Evolutionary conservation across 352 stramenopile species (phyloP), one percentile per base, ranked within the genome.

Genomic region (Phytophthora niederhauseri): DNA sequence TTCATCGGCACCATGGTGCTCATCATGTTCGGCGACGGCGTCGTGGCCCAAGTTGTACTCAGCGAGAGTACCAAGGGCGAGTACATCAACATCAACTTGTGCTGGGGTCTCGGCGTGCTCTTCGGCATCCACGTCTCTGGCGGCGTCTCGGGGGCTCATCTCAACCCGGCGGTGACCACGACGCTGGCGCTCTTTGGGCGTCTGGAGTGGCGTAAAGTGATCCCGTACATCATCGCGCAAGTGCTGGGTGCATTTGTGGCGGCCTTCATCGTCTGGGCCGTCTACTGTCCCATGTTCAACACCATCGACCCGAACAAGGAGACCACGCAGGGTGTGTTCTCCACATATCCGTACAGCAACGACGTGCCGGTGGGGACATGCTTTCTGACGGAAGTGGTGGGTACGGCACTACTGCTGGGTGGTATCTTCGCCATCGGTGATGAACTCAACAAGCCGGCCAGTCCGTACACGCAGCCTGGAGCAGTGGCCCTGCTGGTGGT

Each of bases 1-100:
- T 89, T 88, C 69, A 72, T 92, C 41, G 80, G 78, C 57, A 87
- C 78, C 6, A 71, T 88, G 46, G 68, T 90, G 22, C 64, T 92
- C 36, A 75, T 92, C 62, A 49, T 75, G 17, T 90, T 92, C 65
- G 84, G 84, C 14, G 72, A 85, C 54, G 84, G 81, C 28, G 82
- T 85, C n/a, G 81, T 89, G 46, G 77, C 81, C 17, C 80, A 92
- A 68, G 77, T 87, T 0, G 70, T 76, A 28, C 72, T 92, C 0
- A 74, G 77, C 55, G 64, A 87, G 17, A 57, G 60, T 38, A 64
- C 54, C 45, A 85, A 84, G 54, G 81, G 84, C 41, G 76, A 80
- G 36, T 90, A 87, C 75, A 74, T 80, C 41, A 80, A 78, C 54
- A 86, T 92, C 73, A 80, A 62, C 26, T 51, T 92, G 19, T 82